Base-by-base conservation (phyloP, 208 protist species). In the Leptomonas seymouri region DNA sequence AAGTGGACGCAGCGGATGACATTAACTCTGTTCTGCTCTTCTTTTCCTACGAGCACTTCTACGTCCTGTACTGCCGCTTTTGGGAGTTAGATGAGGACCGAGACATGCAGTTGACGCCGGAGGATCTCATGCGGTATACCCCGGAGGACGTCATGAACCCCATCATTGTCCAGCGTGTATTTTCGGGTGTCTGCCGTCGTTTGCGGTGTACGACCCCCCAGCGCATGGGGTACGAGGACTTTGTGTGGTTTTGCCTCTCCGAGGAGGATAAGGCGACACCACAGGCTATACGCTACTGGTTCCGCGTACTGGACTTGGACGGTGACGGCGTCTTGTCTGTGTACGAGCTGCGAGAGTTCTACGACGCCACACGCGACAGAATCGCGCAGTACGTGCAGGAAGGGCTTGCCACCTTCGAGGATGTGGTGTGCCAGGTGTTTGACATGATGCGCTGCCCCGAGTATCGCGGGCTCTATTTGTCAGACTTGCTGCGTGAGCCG, bases 1-100 rank as follows among this genome's bases (percentile, higher is more conserved):
- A 90, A 64, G 86, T 97, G 3, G 93, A 97, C 71, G 84, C 82
- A 27, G 78, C 87, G 9, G 80, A 93, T 36, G 93, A 98, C 68
- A 97, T 97, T 75, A 98, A 98, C 68, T 74, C 84, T 0, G 88
- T 96, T 27, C 78, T 94, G n/a, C 78, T 89, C 61, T 99, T 94
- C 76, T 99, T 99, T 82, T 98, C 90, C 21, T 99, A 99, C 81
- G 97, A 99, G 83, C 98, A 99, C 78, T 99, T 99, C 77, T 99
- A 99, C 85, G 98, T 99, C 4, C 80, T 99, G 36, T 99, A 99
- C 86, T 99, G 97, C 89, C 96, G 95, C 51, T 99, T 99, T 82
- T 99, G 97, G 98, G 97, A 99, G 85, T 90, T 99, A 1, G 97
- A 99, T 74, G 84, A 81, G 45, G 93, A 99, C 70, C 83, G 97